Conservation (phyloP, 129 eudicot species). For the Helianthus tuberosus region DNA sequence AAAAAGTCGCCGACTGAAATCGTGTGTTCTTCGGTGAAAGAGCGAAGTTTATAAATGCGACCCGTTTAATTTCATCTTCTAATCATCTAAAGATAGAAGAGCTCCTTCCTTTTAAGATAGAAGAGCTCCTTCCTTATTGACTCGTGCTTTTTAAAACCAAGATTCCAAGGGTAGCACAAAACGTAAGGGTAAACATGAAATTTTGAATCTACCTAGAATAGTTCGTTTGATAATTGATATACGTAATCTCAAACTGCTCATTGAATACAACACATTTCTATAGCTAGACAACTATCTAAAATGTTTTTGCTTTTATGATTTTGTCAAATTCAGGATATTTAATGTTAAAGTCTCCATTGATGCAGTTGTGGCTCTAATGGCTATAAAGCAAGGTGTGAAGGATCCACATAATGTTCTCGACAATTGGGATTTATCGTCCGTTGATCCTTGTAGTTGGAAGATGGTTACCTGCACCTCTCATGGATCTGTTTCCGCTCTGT, state of each 20-base stretch:
- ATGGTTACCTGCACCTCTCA: slow-evolving; percentile 85
- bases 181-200: neutral
- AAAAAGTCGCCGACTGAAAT: too few species aligned
- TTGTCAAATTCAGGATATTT: neutral
- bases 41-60: too few species aligned
- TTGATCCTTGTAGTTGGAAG: slow-evolving; percentile 99
- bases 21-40: too few species aligned
- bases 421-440: slow-evolving; percentile 84
- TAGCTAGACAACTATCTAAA: neutral
- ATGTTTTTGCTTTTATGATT: neutral
- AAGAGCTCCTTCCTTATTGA: too few species aligned
- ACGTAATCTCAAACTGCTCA: neutral
- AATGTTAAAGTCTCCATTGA: slow-evolving; percentile 5
- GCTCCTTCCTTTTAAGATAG: too few species aligned
- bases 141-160: too few species aligned
- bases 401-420: slow-evolving; percentile 90
- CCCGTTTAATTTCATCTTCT: too few species aligned
- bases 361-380: slow-evolving; percentile 94
- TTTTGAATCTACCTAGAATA: too few species aligned
- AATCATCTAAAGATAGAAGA: too few species aligned
- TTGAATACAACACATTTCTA: neutral
- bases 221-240: neutral
- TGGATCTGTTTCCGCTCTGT: slow-evolving; percentile 86
- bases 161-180: neutral
- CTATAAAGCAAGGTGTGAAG: slow-evolving; percentile 60